Base-by-base conservation (phyloP, 2,329 filamentous ascomycete genomes). In the Aureobasidium sp. region DNA sequence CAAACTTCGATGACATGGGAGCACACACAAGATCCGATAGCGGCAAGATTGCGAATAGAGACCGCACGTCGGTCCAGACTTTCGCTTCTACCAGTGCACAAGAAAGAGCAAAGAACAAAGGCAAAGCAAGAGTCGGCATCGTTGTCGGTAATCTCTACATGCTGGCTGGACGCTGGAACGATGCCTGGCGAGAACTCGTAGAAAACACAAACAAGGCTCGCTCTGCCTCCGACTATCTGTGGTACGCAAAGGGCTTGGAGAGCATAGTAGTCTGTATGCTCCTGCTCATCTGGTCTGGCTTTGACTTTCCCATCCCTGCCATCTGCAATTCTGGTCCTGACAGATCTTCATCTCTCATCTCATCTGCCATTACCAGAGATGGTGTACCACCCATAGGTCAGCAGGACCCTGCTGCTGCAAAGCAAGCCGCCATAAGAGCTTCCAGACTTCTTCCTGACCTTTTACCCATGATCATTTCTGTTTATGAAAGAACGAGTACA, bases 181-280 rank as follows among this genome's bases (percentile, higher is more conserved):
- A 97, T 75, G 92, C 93, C 8, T 74, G 97, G 49, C 88, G 85
- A 71, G 90, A 96, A 70, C 82, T 97, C 24, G 80, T 85, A 11
- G 93, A 97, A 64, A 90, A 88, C 60, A 91, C 89, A 1, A 83
- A 83, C 11, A 85, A 87, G 67, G 88, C 91, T 17, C 88, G 90
- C 68, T 86, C 85, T 40, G 83, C 89, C 63, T 92, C 91, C 68
- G 94, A 99, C 74, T 90, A 96, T 74, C 74, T 97, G n/a, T 99
- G 94, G 93, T 91, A 97, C 75, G 94, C 90, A 19, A 97, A 97
- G 75, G 92, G 91, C 1, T 79, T 99, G 22, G 95, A 99, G 71
- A 85, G 92, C 31, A 90, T 96, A 64, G 78, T 94, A 50, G 81
- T 96, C 29, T 91, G 88, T 70, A 81, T 97, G 67, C 71, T 97